Evolutionary conservation across 2,329 filamentous ascomycete genomes (phyloP).

Genomic region (Penicillium hordei): DNA sequence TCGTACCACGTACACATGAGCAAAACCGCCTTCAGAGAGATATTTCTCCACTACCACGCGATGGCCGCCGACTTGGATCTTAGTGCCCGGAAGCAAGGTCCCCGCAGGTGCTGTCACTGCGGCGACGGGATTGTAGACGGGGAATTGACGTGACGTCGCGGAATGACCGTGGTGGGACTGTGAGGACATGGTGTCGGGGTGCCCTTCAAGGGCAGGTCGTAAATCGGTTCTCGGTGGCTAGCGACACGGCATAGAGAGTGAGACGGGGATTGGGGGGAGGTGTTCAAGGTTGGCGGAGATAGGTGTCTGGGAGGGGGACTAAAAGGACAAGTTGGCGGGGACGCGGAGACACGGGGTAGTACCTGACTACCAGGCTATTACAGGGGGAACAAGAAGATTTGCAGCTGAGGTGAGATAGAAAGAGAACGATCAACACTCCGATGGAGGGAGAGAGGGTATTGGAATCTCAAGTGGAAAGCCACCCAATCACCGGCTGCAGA

Average conservation of each 20-base stretch:
- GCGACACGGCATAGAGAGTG: conserved; percentile 25
- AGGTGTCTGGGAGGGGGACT: conserved; percentile 2
- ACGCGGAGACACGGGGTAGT: conserved; percentile 20
- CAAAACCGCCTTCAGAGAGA: conserved; percentile 95
- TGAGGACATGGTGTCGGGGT: conserved; percentile 34
- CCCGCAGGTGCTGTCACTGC: conserved; percentile 60
- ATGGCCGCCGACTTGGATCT: conserved; percentile 92
- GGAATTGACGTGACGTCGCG: conserved; percentile 30
- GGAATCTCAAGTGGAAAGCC: conserved; percentile 21
- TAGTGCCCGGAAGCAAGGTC: conserved; percentile 89
- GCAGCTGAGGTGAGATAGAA: conserved; percentile 10
- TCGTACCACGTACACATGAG: conserved; percentile 95
- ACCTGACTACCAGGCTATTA: conserved; percentile 25
- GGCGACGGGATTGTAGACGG: conserved; percentile 38
- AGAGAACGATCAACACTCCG: conserved; percentile 7
- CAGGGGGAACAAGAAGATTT: conserved; percentile 6
- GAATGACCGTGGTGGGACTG: conserved; percentile 33
- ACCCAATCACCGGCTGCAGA: conserved; percentile 28
- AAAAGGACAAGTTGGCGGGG: conserved; percentile 22
- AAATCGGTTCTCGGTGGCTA: conserved; percentile 15
- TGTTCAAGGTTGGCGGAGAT: conserved; percentile 4
- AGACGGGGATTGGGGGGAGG: conserved; percentile 16
- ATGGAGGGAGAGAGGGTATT: conserved; percentile 10
- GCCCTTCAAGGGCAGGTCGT: conserved; percentile 31
- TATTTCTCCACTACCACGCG: conserved; percentile 95